These are phyloP conservation scores for Encephalitozoon hellem DNA, from an alignment of 371 early-diverging fungal genomes.

Conservation along the genomic window DNA sequence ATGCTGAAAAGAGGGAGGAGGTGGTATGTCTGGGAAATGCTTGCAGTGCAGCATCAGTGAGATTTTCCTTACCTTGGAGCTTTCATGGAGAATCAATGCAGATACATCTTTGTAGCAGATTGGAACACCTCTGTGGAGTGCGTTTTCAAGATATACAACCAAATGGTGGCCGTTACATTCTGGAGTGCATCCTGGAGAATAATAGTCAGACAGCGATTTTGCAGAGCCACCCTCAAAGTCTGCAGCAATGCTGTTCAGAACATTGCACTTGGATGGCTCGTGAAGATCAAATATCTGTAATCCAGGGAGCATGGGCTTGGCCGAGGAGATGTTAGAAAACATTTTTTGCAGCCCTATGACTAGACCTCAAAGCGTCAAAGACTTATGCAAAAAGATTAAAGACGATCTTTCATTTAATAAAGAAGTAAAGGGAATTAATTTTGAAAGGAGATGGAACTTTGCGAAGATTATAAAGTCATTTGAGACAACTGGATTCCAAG, in stretches of 20 bases:
- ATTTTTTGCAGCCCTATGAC: not conserved
- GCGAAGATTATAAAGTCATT: slow-evolving; percentile 43
- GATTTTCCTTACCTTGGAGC: not conserved
- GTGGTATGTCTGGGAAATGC: not conserved
- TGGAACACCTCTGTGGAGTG: not conserved
- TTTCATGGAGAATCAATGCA: not conserved
- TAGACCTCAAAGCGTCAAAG: not conserved
- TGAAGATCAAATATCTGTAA: not conserved
- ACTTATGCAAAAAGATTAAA: slow-evolving; percentile 5
- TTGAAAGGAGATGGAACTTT: slow-evolving; percentile 37
- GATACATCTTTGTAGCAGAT: not conserved
- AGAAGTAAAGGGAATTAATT: slow-evolving; percentile 42
- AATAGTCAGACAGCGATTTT: not conserved
- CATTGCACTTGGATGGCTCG: not conserved
- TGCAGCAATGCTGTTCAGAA: not conserved
- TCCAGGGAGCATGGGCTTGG: slow-evolving; percentile 2
- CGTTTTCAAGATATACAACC: not conserved
- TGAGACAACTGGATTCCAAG: slow-evolving; percentile 58
- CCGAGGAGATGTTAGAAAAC: not conserved
- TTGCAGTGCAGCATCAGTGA: not conserved
- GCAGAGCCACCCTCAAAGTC: not conserved
- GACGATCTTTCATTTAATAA: slow-evolving; percentile 23
- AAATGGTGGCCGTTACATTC: not conserved
- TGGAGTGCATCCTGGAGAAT: not conserved
- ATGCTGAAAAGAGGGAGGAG: not conserved